Evolutionary conservation across 768 basidiomycete genomes (phyloP).

Genomic region (Kwoniella sp.): DNA sequence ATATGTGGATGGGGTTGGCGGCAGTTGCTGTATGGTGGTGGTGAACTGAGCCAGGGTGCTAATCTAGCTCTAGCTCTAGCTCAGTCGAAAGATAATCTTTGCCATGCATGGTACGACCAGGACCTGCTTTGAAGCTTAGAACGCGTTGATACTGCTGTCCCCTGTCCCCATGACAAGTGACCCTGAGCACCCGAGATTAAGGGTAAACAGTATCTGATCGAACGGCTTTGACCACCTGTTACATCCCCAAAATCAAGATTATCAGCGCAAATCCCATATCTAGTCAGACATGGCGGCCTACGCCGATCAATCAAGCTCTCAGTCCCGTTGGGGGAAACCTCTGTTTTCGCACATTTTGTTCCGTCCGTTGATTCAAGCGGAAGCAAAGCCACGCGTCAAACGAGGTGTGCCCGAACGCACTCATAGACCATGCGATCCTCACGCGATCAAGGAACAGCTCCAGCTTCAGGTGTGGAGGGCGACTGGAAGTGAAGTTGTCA

Average conservation of each 20-base stretch:
- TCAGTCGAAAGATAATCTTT: background rate
- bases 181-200: background rate
- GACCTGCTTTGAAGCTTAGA: background rate
- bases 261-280: slow-evolving; percentile 3
- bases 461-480: slow-evolving; percentile 22
- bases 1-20: background rate
- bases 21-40: slow-evolving; percentile 12
- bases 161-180: background rate
- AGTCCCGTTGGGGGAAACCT: background rate
- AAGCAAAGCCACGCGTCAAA: no score
- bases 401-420: no score
- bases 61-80: background rate
- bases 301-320: background rate
- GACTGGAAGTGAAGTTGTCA: slow-evolving; percentile 7
- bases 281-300: background rate
- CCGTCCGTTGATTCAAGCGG: slow-evolving; percentile 1
- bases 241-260: slow-evolving; percentile 13
- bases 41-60: background rate
- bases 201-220: background rate
- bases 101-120: slow-evolving; percentile 18
- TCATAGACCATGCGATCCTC: no score
- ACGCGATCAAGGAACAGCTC: background rate
- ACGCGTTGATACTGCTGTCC: background rate
- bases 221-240: slow-evolving; percentile 2
- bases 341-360: slow-evolving; percentile 8